Evolutionary conservation across 2,329 filamentous ascomycete genomes (phyloP).

Genomic region (Exophiala lecanii-corni): DNA sequence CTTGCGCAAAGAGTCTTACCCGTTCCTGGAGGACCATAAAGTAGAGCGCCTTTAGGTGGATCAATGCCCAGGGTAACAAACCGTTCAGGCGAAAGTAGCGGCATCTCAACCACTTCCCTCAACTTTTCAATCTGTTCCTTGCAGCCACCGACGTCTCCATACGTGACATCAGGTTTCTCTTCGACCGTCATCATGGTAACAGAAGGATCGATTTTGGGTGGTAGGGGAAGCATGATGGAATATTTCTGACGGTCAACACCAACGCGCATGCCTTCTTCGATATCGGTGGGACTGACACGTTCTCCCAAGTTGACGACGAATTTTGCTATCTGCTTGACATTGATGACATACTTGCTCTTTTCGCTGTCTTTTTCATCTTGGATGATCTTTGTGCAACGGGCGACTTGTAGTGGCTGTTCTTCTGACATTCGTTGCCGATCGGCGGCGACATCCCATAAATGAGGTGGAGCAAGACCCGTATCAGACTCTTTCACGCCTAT

Average conservation of each 20-base stretch:
- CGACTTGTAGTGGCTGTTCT: constrained; percentile 95
- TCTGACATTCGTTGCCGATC: constrained; percentile 98
- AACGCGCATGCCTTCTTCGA: constrained; percentile 98
- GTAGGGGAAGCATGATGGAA: constrained; percentile 92
- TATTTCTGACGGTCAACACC: constrained; percentile 99
- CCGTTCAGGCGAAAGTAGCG: constrained; percentile 87
- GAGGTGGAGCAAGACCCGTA: constrained; percentile 93
- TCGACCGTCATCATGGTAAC: constrained; percentile 99
- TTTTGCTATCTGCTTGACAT: constrained; percentile 99
- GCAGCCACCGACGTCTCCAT: constrained; percentile 96
- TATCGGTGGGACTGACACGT: constrained; percentile 94
- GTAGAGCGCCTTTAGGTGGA: constrained; percentile 90
- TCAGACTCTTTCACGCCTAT: constrained; percentile 89
- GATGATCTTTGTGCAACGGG: constrained; percentile 98
- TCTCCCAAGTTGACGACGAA: constrained; percentile 98
- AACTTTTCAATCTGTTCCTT: constrained; percentile 99
- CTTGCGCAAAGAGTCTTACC: constrained; percentile 97
- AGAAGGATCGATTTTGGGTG: constrained; percentile 96
- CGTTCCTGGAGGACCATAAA: constrained; percentile 97
- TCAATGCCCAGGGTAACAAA: constrained; percentile 99
- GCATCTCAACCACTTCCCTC: constrained; percentile 98
- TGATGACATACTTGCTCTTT: constrained; percentile 99
- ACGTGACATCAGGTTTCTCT: constrained; percentile 98
- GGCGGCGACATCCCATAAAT: constrained; percentile 97
- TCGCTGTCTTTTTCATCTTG: constrained; percentile 91